These are phyloP conservation scores for Yamadazyma jaroonii DNA, from an alignment of 1,139 yeast species.

Conservation along the genomic window DNA sequence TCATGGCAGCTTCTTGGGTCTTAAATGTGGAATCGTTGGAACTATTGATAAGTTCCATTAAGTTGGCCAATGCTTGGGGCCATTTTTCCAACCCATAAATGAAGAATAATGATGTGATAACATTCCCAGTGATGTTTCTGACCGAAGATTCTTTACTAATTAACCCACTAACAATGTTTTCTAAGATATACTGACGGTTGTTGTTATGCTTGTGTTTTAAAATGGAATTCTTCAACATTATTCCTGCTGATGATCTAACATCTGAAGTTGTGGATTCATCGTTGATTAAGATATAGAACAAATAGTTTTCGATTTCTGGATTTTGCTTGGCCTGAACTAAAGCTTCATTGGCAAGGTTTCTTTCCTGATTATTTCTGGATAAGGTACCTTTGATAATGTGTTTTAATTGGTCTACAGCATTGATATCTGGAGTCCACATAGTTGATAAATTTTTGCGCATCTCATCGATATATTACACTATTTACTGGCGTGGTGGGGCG, in stretches of 20 bases:
- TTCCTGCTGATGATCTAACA: slow-evolving; percentile 86
- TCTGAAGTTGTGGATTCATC: slow-evolving; percentile 48
- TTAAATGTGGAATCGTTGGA: slow-evolving; percentile 26
- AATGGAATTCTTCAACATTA: slow-evolving; percentile 74
- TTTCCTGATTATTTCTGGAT: slow-evolving; percentile 51
- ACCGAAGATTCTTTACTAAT: slow-evolving; percentile 58
- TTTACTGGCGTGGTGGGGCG: slow-evolving; percentile 15
- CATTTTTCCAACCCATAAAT: slow-evolving; percentile 69
- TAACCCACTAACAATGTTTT: slow-evolving; percentile 68
- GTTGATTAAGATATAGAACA: slow-evolving; percentile 64
- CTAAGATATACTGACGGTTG: slow-evolving; percentile 54
- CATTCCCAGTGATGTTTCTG: slow-evolving; percentile 87
- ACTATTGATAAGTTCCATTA: slow-evolving; percentile 52
- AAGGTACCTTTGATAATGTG: slow-evolving; percentile 65
- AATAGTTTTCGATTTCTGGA: slow-evolving; percentile 77
- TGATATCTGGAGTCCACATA: slow-evolving; percentile 60
- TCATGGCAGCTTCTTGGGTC: slow-evolving; percentile 65
- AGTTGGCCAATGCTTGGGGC: slow-evolving; percentile 71
- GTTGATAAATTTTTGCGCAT: slow-evolving; percentile 7
- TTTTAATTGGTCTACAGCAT: slow-evolving; percentile 60
- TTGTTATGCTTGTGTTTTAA: slow-evolving; percentile 27
- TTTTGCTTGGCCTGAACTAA: slow-evolving; percentile 64
- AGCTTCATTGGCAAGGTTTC: slow-evolving; percentile 65
- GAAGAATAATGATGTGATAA: slow-evolving; percentile 76
- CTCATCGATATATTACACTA: no score